phyloP scores from a whole-genome alignment of 1,284 basidiomycete genomes.

The Heterobasidion occidentale region DNA sequence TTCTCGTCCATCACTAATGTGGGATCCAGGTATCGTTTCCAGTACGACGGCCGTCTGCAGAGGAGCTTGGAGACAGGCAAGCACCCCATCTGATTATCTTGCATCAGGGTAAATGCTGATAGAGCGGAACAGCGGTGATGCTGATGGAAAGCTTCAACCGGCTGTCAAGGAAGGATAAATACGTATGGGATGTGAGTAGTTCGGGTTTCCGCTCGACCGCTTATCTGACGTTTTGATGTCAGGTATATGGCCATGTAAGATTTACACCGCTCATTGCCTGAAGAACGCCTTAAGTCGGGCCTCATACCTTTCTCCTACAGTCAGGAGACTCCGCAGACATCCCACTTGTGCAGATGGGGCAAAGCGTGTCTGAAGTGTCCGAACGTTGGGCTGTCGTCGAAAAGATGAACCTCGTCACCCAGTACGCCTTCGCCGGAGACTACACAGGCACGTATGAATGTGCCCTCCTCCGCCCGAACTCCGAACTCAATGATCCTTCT shows the following conservation, averaged over 20 bases:
- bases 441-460: conserved; percentile 40
- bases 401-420: conserved; percentile 60
- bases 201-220: conserved; percentile 6
- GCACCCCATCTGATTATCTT: background rate
- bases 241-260: conserved; percentile 62
- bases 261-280: background rate
- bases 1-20: background rate
- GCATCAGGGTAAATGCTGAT: conserved; percentile 55
- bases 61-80: conserved; percentile 58
- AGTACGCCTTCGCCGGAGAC: conserved; percentile 62
- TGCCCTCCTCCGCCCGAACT: background rate
- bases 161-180: conserved; percentile 57
- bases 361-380: conserved; percentile 39
- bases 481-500: conserved; percentile 1
- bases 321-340: conserved; percentile 58
- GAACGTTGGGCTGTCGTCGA: conserved; percentile 60
- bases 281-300: background rate
- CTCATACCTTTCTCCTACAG: conserved; percentile 20
- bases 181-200: conserved; percentile 57
- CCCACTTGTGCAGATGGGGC: conserved; percentile 37
- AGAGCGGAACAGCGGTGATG: conserved; percentile 50
- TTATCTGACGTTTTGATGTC: background rate
- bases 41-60: conserved; percentile 57
- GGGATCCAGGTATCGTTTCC: conserved; percentile 52
- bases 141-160: conserved; percentile 62